These are phyloP conservation scores for Singerocomus inundabilis DNA, from an alignment of 1,284 basidiomycete species.

Conservation along the genomic window DNA sequence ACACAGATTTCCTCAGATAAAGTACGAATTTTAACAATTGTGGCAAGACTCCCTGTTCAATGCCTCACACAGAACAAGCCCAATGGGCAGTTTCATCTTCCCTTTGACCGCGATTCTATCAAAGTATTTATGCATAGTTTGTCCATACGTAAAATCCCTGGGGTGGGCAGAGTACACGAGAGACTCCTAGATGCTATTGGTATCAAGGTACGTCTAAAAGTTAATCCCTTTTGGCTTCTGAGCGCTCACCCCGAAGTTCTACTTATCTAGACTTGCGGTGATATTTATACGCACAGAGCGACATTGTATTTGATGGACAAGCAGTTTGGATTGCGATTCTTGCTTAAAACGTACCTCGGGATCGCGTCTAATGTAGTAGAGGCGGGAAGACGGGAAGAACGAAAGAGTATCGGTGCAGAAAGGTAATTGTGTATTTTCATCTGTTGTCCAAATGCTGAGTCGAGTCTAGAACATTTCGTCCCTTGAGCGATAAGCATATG, in stretches of 20 bases:
- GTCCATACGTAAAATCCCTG: slow-evolving; percentile 81
- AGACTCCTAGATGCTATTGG: slow-evolving; percentile 82
- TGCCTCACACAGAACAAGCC: slow-evolving; percentile 75
- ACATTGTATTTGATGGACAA: slow-evolving; percentile 80
- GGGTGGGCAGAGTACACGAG: slow-evolving; percentile 86
- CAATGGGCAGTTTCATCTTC: slow-evolving; percentile 83
- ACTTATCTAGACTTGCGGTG: slow-evolving; percentile 71
- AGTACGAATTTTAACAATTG: slow-evolving; percentile 37
- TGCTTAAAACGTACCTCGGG: slow-evolving; percentile 79
- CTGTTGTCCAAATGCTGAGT: not conserved
- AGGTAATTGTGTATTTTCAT: slow-evolving; percentile 44
- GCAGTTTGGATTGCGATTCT: slow-evolving; percentile 72
- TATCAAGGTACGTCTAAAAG: slow-evolving; percentile 59
- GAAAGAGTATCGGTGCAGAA: slow-evolving; percentile 90
- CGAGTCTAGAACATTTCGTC: slow-evolving; percentile 67
- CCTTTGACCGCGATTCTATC: slow-evolving; percentile 65
- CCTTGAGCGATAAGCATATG: slow-evolving; percentile 59
- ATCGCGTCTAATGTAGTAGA: slow-evolving; percentile 81
- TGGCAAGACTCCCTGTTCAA: not conserved
- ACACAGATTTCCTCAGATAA: slow-evolving; percentile 89
- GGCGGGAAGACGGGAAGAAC: slow-evolving; percentile 71
- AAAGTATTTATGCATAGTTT: slow-evolving; percentile 72
- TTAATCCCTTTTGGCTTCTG: not conserved
- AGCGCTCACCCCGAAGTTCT: slow-evolving; percentile 1
- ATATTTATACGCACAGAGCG: slow-evolving; percentile 75